Conservation (phyloP, 495 filamentous ascomycete species). For the Aspergillus hancockii region DNA sequence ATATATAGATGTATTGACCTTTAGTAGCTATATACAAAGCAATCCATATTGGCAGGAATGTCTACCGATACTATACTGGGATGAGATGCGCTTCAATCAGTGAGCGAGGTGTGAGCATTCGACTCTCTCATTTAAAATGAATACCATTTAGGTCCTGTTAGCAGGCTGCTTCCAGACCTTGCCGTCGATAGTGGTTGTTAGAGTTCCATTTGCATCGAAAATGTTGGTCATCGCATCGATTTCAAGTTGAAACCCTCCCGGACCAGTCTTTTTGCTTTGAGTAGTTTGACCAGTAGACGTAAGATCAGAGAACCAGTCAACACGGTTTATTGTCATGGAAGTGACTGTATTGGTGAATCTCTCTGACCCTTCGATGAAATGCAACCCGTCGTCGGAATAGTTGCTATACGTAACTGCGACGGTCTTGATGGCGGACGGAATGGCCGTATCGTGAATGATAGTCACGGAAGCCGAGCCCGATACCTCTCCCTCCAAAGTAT, state of each 20-base stretch:
- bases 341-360: conserved; percentile 6
- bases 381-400: conserved; percentile 25
- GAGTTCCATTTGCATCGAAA: conserved; percentile 27
- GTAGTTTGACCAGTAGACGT: conserved; percentile 10
- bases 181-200: conserved; percentile 24
- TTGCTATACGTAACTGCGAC: conserved; percentile 21
- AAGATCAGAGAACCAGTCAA: conserved; percentile 27
- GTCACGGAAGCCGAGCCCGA: conserved; percentile 12
- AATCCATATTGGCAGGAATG: no score
- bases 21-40: no score
- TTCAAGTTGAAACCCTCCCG: conserved; percentile 24
- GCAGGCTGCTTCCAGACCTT: conserved; percentile 24
- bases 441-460: not conserved
- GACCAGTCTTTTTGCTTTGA: conserved; percentile 22
- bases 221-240: conserved; percentile 23
- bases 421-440: conserved; percentile 5
- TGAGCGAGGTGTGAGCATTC: no score
- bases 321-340: conserved; percentile 6
- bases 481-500: conserved; percentile 14
- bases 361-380: conserved; percentile 21
- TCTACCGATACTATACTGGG: no score
- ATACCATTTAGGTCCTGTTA: conserved; percentile 24
- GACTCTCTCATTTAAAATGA: no score
- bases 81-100: no score
- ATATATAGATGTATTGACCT: no score